These are phyloP conservation scores for Dunaliella sp. DNA, from an alignment of 139 green algal species.

Conservation along the genomic window DNA sequence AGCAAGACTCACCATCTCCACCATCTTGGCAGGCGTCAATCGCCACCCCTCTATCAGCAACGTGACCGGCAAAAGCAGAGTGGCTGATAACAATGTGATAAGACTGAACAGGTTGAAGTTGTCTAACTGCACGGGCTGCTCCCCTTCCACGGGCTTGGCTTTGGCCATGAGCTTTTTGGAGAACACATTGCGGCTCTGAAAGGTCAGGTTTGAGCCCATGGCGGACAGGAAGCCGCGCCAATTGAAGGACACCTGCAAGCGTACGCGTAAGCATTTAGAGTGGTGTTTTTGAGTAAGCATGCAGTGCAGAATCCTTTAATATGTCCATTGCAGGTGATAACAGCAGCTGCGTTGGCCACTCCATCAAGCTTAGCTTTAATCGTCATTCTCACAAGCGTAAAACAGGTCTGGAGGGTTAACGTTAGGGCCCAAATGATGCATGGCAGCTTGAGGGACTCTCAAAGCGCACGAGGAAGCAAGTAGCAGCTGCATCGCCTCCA, in stretches of 20 bases:
- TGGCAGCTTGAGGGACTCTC: too few relatives aligned
- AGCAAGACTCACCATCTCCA: conserved; percentile 35
- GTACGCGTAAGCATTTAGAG: too few relatives aligned
- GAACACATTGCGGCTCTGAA: conserved; percentile 93
- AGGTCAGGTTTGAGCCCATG: conserved; percentile 95
- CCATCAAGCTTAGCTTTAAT: too few relatives aligned
- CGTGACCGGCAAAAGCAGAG: conserved; percentile 76
- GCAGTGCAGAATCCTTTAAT: too few relatives aligned
- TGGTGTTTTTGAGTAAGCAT: too few relatives aligned
- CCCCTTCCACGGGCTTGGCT: conserved; percentile 27
- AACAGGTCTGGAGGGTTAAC: too few relatives aligned
- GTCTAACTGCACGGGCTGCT: conserved; percentile 75
- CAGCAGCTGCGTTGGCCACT: too few relatives aligned
- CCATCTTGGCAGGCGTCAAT: conserved; percentile 58
- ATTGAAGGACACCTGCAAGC: conserved; percentile 78
- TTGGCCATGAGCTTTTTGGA: conserved; percentile 97
- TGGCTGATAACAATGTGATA: conserved; percentile 88
- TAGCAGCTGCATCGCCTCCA: too few relatives aligned
- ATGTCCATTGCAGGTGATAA: too few relatives aligned
- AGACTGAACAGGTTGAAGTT: conserved; percentile 94
- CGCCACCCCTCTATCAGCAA: conserved; percentile 52
- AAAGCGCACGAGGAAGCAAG: too few relatives aligned
- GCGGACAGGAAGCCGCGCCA: conserved; percentile 86
- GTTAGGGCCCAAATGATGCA: too few relatives aligned
- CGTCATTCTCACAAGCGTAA: too few relatives aligned